Percentiles rank a stretch among this genome's conserved stretches.
Conservation (phyloP, 2,329 filamentous ascomycete genomes). For the Ophiostoma sp. region DNA sequence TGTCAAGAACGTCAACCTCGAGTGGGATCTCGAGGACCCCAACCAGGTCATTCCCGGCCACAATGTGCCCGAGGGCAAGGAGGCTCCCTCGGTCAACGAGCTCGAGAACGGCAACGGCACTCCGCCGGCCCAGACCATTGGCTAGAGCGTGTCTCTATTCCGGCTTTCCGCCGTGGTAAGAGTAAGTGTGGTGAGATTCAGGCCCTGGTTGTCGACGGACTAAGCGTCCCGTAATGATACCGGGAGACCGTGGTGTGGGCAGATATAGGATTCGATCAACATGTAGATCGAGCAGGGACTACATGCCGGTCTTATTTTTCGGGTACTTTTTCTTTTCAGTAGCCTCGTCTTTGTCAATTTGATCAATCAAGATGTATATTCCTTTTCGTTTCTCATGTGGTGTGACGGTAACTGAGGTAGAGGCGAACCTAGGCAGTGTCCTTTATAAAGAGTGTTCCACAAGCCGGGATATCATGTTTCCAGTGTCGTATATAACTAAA, state of each 20-base stretch:
- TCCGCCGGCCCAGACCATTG: not conserved
- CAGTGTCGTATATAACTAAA: not conserved
- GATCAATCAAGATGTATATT: not conserved
- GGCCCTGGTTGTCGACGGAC: too few species aligned
- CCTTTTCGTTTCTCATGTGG: not conserved
- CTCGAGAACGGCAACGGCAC: not conserved
- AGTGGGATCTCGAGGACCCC: slow-evolving; percentile 17
- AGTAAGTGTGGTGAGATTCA: not conserved
- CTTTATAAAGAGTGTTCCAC: not conserved
- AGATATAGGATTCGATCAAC: not conserved
- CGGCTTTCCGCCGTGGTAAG: not conserved
- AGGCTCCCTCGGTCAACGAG: not conserved
- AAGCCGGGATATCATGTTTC: not conserved
- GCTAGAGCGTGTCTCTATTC: not conserved
- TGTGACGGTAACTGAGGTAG: not conserved
- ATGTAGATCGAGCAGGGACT: not conserved
- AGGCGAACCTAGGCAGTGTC: not conserved
- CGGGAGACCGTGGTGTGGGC: not conserved
- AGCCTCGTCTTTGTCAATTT: not conserved
- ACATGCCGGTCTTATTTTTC: not conserved
- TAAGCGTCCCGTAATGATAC: not conserved
- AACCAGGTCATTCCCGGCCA: slow-evolving; percentile 19
- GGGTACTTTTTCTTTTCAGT: not conserved
- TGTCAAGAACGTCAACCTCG: slow-evolving; percentile 21
- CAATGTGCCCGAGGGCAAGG: not conserved